Percentiles rank a stretch among this genome's conserved stretches.
Evolutionary conservation across 108 stramenopile genomes (phyloP).

Genomic region (Parmales sp.): DNA sequence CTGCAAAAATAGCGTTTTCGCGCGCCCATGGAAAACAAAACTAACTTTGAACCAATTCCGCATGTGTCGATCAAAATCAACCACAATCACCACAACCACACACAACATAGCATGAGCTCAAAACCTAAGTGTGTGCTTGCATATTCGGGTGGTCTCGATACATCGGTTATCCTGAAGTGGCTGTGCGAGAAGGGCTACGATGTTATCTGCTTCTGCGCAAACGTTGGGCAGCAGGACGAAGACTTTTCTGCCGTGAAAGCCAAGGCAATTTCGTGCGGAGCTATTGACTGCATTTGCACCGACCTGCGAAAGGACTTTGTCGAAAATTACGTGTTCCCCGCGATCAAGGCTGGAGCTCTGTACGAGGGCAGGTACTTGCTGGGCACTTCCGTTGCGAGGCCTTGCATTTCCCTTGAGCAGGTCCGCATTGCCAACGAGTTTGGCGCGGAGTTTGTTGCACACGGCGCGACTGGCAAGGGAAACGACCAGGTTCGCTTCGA

Average conservation of each 20-base stretch:
- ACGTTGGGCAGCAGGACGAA: constrained; percentile 82
- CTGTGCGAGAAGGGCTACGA: constrained; percentile 95
- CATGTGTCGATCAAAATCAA: too few relatives aligned
- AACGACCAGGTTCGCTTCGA: constrained; percentile 99
- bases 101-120: not conserved
- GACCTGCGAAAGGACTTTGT: constrained; percentile 94
- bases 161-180: constrained; percentile 96
- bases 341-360: constrained; percentile 86
- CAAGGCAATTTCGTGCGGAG: constrained; percentile 75
- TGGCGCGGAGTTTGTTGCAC: constrained; percentile 79
- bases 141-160: constrained; percentile 96
- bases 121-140: constrained; percentile 87
- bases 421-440: constrained; percentile 88
- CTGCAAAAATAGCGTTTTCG: too few relatives aligned
- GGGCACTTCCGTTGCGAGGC: constrained; percentile 92
- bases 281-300: constrained; percentile 73
- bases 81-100: constrained; percentile 29
- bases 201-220: constrained; percentile 92
- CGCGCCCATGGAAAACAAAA: too few relatives aligned
- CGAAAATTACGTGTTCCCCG: constrained; percentile 85
- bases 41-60: too few relatives aligned
- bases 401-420: constrained; percentile 97
- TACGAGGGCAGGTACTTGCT: constrained; percentile 88
- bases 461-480: constrained; percentile 99
- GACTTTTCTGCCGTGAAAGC: constrained; percentile 73